phyloP scores from a whole-genome alignment of 192 early-diverging fungal species.

The Mortierella hygrophila region DNA sequence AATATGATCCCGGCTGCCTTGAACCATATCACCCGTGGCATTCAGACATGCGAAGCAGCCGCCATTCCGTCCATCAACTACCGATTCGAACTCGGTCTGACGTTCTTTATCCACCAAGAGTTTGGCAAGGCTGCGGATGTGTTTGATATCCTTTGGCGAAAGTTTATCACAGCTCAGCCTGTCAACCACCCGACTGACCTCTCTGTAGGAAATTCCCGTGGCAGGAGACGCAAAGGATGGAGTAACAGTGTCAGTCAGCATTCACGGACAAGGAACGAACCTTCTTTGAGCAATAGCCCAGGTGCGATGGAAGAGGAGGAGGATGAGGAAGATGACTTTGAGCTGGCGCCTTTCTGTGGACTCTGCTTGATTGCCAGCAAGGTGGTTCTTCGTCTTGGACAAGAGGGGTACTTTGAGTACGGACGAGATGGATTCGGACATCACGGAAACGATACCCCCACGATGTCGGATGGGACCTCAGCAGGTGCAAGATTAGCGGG shows the following conservation, averaged over 20 bases:
- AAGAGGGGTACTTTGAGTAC: conserved; percentile 40
- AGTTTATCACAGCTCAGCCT: conserved; percentile 13
- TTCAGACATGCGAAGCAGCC: conserved; percentile 52
- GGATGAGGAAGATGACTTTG: conserved; percentile 58
- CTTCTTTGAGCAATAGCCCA: neutral
- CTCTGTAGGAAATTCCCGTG: neutral
- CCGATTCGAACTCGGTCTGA: conserved; percentile 58
- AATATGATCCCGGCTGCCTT: conserved; percentile 52
- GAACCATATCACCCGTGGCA: conserved; percentile 54
- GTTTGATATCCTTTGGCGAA: conserved; percentile 57
- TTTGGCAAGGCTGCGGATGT: conserved; percentile 56
- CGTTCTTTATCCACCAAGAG: conserved; percentile 57
- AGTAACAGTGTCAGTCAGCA: conserved; percentile 27
- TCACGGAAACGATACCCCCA: conserved; percentile 5
- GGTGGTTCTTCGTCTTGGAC: conserved; percentile 34
- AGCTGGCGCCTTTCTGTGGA: conserved; percentile 60
- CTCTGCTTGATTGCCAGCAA: conserved; percentile 58
- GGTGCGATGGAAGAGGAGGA: conserved; percentile 17
- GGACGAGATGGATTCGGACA: conserved; percentile 45
- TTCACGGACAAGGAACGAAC: conserved; percentile 7
- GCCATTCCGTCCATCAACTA: conserved; percentile 54
- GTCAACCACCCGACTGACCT: neutral
- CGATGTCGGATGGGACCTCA: conserved; percentile 8
- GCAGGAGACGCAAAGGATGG: conserved; percentile 25
- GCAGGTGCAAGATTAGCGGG: conserved; percentile 6